Conservation (phyloP, 2,329 filamentous ascomycete genomes). For the Macrophomina pseudophaseolina region DNA sequence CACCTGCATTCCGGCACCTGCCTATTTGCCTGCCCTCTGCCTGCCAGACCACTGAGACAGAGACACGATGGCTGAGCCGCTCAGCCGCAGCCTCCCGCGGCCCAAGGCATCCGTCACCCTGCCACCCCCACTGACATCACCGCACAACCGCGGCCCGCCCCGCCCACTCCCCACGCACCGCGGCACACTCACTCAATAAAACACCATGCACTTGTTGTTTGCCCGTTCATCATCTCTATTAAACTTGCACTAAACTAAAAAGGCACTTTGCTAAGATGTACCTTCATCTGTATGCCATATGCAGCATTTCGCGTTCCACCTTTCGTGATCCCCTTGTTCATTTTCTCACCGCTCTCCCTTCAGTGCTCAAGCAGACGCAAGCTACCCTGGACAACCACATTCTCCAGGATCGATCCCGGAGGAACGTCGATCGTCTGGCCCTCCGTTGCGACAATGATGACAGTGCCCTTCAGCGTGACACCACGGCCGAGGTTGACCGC, state of each 20-base stretch:
- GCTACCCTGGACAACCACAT: conserved; percentile 98
- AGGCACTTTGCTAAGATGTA: conserved; percentile 9
- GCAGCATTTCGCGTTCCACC: conserved; percentile 19
- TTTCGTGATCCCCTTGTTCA: not conserved
- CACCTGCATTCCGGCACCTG: conserved; percentile 22
- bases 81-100: conserved; percentile 17
- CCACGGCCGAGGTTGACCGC: conserved; percentile 95
- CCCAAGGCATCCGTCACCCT: conserved; percentile 11
- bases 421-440: conserved; percentile 98
- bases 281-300: conserved; percentile 18
- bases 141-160: conserved; percentile 17
- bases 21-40: conserved; percentile 20
- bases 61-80: conserved; percentile 24
- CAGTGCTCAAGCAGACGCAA: conserved; percentile 74
- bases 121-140: conserved; percentile 23
- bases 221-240: conserved; percentile 22
- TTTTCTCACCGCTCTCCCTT: conserved; percentile 13
- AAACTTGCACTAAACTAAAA: conserved; percentile 16
- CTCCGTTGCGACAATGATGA: conserved; percentile 98
- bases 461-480: conserved; percentile 95
- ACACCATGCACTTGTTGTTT: not conserved
- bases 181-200: not conserved
- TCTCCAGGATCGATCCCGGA: conserved; percentile 95
- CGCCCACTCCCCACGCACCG: conserved; percentile 9
- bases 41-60: conserved; percentile 18